Evolutionary conservation across 306 rosid genomes (phyloP).

Genomic region (Corylus avellana): DNA sequence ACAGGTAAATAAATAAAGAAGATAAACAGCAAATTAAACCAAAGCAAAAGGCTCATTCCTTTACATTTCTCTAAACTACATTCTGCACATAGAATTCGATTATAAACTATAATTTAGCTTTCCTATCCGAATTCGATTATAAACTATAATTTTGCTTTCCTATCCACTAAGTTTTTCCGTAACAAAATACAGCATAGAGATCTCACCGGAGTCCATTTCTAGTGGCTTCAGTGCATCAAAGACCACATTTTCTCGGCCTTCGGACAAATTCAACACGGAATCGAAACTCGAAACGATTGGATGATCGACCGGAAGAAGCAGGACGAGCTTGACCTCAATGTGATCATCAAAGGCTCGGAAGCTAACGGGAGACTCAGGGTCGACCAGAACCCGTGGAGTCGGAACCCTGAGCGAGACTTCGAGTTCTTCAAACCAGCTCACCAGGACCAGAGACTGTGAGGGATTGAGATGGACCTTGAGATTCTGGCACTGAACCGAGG

Average conservation of each 20-base stretch:
- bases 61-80: background rate
- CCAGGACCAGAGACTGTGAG: slow-evolving; percentile 44
- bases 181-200: background rate
- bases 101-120: too few species aligned
- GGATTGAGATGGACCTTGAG: slow-evolving; percentile 48
- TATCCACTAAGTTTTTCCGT: too few species aligned
- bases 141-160: background rate
- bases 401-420: slow-evolving; percentile 64
- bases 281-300: slow-evolving; percentile 52
- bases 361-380: slow-evolving; percentile 54
- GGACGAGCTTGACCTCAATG: slow-evolving; percentile 73
- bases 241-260: slow-evolving; percentile 20
- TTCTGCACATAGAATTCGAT: background rate
- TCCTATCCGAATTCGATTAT: background rate
- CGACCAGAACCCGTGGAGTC: slow-evolving; percentile 67
- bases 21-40: background rate
- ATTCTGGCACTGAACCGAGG: slow-evolving; percentile 55
- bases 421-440: slow-evolving; percentile 43
- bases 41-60: background rate
- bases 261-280: slow-evolving; percentile 37
- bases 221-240: slow-evolving; percentile 42
- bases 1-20: slow-evolving; percentile 3
- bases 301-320: slow-evolving; percentile 82
- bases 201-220: slow-evolving; percentile 56
- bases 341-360: slow-evolving; percentile 62